phyloP scores from a whole-genome alignment of 768 basidiomycete species.

The Russula virescens region DNA sequence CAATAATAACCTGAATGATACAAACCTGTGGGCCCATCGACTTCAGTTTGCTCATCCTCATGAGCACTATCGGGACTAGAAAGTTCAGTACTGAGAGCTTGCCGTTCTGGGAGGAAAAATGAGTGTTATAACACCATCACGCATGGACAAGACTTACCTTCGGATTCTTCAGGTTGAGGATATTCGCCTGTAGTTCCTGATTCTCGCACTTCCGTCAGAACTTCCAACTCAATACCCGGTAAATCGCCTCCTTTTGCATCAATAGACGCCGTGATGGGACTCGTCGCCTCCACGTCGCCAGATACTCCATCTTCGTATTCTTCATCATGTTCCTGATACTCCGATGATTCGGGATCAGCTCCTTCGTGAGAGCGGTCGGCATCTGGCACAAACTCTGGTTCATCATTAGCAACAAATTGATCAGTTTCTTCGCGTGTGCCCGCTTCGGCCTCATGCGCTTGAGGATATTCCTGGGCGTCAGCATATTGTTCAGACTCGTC shows the following conservation, averaged over 20 bases:
- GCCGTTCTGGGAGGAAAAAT: not conserved
- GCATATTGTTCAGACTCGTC: slow-evolving; percentile 14
- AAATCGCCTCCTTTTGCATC: not conserved
- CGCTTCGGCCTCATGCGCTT: not conserved
- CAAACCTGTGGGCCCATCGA: slow-evolving; percentile 12
- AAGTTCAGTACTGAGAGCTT: not conserved
- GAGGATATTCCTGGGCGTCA: slow-evolving; percentile 12
- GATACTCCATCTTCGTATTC: slow-evolving; percentile 3
- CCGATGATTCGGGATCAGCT: slow-evolving; percentile 3
- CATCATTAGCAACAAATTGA: slow-evolving; percentile 16
- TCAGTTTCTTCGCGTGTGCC: slow-evolving; percentile 8
- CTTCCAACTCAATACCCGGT: not conserved
- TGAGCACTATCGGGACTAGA: not conserved
- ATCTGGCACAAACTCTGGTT: slow-evolving; percentile 10
- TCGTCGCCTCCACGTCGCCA: not conserved
- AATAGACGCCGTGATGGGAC: not conserved
- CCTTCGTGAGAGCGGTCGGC: slow-evolving; percentile 5
- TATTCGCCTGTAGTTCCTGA: not conserved
- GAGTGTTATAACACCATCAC: not conserved
- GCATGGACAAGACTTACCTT: not conserved
- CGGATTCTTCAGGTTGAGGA: not conserved
- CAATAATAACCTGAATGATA: not conserved
- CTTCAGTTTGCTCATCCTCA: not conserved
- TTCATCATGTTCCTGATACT: not conserved
- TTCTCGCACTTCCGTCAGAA: not conserved